phyloP scores from a whole-genome alignment of 169 alveolate species.

The Plasmodium ovale region DNA sequence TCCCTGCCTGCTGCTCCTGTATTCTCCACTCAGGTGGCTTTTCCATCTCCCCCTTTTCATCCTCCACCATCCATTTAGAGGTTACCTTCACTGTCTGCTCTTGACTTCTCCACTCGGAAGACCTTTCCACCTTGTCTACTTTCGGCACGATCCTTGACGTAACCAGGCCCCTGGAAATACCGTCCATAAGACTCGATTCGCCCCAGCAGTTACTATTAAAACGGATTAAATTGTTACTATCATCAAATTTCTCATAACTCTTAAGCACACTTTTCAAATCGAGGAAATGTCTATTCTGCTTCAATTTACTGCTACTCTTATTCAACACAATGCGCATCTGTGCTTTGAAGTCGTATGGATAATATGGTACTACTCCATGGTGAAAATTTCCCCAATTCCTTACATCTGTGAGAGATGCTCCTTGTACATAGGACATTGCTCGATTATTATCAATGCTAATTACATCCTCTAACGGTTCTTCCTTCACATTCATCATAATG shows the following conservation, averaged over 20 bases:
- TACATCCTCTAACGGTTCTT: constrained; percentile 40
- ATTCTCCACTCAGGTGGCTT: background rate
- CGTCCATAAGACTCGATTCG: constrained; percentile 6
- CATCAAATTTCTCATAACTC: constrained; percentile 16
- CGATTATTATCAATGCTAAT: constrained; percentile 36
- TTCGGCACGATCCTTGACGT: too few relatives aligned
- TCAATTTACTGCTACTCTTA: constrained; percentile 16
- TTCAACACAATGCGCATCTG: constrained; percentile 32
- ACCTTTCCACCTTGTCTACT: background rate
- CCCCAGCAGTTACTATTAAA: constrained; percentile 1
- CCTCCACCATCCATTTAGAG: background rate
- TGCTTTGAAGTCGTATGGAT: constrained; percentile 13
- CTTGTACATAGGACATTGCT: background rate
- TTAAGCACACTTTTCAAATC: constrained; percentile 36
- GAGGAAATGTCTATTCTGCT: constrained; percentile 22
- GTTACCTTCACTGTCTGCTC: background rate
- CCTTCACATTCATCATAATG: constrained; percentile 67
- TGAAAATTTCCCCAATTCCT: too few relatives aligned
- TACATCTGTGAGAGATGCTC: too few relatives aligned
- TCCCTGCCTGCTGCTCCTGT: background rate
- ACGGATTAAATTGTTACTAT: constrained; percentile 6
- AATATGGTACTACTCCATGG: too few relatives aligned
- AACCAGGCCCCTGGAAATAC: constrained; percentile 20
- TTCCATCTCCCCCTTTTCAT: background rate
- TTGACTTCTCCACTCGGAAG: background rate